Evolutionary conservation across 2,329 filamentous ascomycete species (phyloP), one percentile per base, ranked within the genome.

Genomic region (Cercospora sesami): DNA sequence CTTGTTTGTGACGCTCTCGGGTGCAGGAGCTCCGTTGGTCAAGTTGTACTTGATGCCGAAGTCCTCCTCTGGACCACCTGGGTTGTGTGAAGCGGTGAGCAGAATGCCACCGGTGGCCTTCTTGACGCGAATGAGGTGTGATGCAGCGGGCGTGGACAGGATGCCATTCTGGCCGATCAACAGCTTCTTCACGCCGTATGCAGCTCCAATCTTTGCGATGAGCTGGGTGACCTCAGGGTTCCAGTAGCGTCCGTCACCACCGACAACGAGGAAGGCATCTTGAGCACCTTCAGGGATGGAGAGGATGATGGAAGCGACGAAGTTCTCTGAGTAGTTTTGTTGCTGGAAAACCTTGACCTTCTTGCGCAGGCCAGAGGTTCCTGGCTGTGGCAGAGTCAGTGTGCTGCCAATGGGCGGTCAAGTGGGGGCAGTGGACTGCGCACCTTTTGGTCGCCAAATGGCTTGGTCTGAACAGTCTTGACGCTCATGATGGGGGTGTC

Each of bases 1-100:
- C 85, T 96, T 97, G 89, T 99, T 96, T 74, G 95, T 99, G 73
- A 99, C 92, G 64, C 91, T 90, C 82, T 99, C 95, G 68, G 95
- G 95, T 66, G 95, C 95, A 53, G 95, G 95, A 66, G 94, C 95
- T 76, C 95, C 95, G 78, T 99, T 98, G 80, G 93, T 86, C 68
- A 99, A 86, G 86, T 99, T 99, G 88, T 99, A 99, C 85, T 99
- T 99, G 89, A 99, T 99, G 75, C 95, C 95, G 77, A 99, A 99
- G 83, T 99, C 95, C 80, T 95, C 91, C 75, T 88, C 91, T 70
- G 95, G 95, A 94, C 94, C 95, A 81, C 95, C 95, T 69, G 95
- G 94, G 84, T 99, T 99, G 86, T 99, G 95, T 80, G 93, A 97
- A 75, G 95, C 95, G 71, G 95, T 99, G 82, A 99, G 85, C 69